Conservation (phyloP, 148 eudicot genomes). For the Suaeda aralocaspica region DNA sequence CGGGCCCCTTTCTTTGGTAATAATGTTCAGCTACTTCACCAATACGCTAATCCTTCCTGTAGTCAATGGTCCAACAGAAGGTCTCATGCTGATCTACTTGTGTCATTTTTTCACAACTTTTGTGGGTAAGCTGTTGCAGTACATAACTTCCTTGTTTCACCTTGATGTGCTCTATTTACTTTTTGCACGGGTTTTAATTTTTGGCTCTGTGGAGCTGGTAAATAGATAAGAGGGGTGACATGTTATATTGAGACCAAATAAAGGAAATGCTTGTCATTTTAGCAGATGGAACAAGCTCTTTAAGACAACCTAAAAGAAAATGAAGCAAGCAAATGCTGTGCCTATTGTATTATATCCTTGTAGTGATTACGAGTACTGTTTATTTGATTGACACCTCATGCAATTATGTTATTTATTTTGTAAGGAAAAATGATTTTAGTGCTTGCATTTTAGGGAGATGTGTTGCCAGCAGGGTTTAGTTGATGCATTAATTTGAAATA, state of each 20-base stretch:
- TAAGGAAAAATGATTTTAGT: neutral
- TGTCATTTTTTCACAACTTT: slow-evolving; percentile 76
- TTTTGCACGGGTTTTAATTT: too few relatives aligned
- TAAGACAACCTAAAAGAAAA: too few relatives aligned
- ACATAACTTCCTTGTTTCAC: too few relatives aligned
- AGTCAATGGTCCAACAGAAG: slow-evolving; percentile 95
- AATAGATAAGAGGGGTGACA: too few relatives aligned
- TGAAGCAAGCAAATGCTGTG: too few relatives aligned
- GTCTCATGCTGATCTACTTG: slow-evolving; percentile 82
- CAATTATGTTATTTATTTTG: neutral
- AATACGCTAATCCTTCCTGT: slow-evolving; percentile 91
- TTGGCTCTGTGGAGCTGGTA: too few relatives aligned
- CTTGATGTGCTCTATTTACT: too few relatives aligned
- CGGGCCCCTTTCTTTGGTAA: slow-evolving; percentile 10
- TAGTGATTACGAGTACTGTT: neutral
- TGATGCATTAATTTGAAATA: slow-evolving; percentile 1
- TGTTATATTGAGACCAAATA: too few relatives aligned
- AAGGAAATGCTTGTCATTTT: too few relatives aligned
- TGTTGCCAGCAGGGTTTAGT: neutral
- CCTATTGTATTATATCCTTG: neutral
- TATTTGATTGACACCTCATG: slow-evolving; percentile 2
- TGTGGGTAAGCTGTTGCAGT: slow-evolving; percentile 51
- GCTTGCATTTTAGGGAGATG: neutral
- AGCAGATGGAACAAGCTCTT: too few relatives aligned
- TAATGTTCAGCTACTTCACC: slow-evolving; percentile 75